These are phyloP conservation scores for Mycocentrospora acerina DNA, from an alignment of 2,329 filamentous ascomycete genomes.

Conservation along the genomic window DNA sequence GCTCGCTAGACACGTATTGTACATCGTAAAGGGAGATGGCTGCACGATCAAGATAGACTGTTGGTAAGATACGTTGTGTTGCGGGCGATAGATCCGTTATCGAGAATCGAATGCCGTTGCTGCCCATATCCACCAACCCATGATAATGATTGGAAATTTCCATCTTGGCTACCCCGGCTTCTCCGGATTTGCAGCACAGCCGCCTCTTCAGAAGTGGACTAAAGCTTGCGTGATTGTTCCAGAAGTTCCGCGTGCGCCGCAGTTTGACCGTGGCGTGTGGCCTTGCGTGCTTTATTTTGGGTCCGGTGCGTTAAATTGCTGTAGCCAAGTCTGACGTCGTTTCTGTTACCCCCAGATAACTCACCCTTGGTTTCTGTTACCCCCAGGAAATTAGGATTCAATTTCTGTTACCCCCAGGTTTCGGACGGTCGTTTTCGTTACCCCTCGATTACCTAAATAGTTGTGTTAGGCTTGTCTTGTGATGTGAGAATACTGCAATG, in stretches of 20 bases:
- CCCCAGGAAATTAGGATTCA: constrained; percentile 14
- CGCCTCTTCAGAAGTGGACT: constrained; percentile 13
- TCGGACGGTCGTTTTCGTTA: constrained; percentile 27
- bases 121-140: constrained; percentile 42
- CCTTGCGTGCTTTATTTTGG: constrained; percentile 16
- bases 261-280: constrained; percentile 21
- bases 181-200: constrained; percentile 16
- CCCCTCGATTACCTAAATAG: constrained; percentile 32
- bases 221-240: constrained; percentile 7
- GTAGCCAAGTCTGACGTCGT: constrained; percentile 14
- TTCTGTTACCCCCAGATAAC: constrained; percentile 27
- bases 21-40: constrained; percentile 88
- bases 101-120: constrained; percentile 92
- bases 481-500: constrained; percentile 19
- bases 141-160: constrained; percentile 26
- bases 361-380: constrained; percentile 16
- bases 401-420: constrained; percentile 17
- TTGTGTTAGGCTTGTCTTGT: constrained; percentile 17
- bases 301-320: constrained; percentile 6
- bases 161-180: constrained; percentile 11
- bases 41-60: constrained; percentile 75
- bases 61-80: constrained; percentile 70
- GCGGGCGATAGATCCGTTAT: constrained; percentile 78
- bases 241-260: constrained; percentile 18
- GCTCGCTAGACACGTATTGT: constrained; percentile 51